phyloP scores from a whole-genome alignment of 306 rosid species.

The Prinsepia uniflora region DNA sequence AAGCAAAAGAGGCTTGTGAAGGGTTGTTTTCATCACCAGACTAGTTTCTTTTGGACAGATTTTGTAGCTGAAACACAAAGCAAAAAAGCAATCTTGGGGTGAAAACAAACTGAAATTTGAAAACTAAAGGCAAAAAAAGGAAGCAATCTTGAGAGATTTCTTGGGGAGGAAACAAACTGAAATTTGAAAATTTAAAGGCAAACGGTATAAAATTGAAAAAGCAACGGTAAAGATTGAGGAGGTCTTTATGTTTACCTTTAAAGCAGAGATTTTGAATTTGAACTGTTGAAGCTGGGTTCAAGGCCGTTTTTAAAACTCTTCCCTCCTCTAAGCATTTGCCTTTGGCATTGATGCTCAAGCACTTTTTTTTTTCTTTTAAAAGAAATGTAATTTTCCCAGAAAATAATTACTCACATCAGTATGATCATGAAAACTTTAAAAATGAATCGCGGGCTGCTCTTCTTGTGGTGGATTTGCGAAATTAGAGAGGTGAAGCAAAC shows the following conservation, averaged over 20 bases:
- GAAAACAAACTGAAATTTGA: background rate
- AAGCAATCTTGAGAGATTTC: constrained; percentile 1
- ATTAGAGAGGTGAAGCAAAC: constrained; percentile 23
- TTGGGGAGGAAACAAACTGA: background rate
- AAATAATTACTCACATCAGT: constrained; percentile 7
- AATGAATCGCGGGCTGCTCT: constrained; percentile 3
- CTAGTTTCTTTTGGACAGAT: constrained; percentile 35
- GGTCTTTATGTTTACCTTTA: constrained; percentile 37
- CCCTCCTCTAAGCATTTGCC: constrained; percentile 59
- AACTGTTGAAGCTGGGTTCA: constrained; percentile 28
- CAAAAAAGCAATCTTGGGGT: constrained; percentile 30
- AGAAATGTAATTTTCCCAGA: constrained; percentile 29
- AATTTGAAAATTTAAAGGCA: constrained; percentile 20
- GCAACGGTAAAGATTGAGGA: background rate
- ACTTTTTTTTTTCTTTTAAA: constrained; percentile 16
- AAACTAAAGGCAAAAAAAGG: background rate
- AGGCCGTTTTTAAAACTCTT: constrained; percentile 46
- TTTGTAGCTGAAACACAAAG: constrained; percentile 31
- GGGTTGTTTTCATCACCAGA: constrained; percentile 41
- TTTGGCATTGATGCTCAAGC: constrained; percentile 20
- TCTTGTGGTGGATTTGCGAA: background rate
- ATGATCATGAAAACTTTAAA: constrained; percentile 20
- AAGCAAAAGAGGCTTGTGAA: constrained; percentile 51
- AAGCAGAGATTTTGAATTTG: constrained; percentile 44
- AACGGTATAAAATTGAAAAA: constrained; percentile 21